Evolutionary conservation across 2,329 filamentous ascomycete species (phyloP).

Genomic region (Cadophora luteo-olivacea): DNA sequence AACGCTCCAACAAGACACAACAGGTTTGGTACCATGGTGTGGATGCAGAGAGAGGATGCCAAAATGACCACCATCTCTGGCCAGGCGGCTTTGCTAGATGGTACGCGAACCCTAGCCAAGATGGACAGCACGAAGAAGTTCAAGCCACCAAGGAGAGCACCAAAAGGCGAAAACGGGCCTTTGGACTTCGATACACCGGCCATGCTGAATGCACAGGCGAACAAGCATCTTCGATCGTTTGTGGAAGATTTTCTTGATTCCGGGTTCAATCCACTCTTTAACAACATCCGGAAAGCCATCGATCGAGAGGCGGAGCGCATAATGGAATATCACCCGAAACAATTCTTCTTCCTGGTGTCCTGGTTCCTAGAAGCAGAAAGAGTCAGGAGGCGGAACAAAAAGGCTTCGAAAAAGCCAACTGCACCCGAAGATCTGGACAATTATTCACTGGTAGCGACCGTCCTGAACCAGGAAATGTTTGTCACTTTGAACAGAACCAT

Average conservation of each 20-base stretch:
- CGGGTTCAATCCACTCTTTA: slow-evolving; percentile 91
- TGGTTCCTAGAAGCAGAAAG: slow-evolving; percentile 94
- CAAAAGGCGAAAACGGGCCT: slow-evolving; percentile 66
- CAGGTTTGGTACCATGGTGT: slow-evolving; percentile 95
- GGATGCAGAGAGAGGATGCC: slow-evolving; percentile 86
- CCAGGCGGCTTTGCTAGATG: slow-evolving; percentile 80
- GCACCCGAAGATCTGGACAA: slow-evolving; percentile 67
- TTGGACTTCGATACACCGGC: slow-evolving; percentile 80
- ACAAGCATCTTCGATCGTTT: slow-evolving; percentile 78
- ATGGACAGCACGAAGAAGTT: slow-evolving; percentile 93
- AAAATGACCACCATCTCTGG: slow-evolving; percentile 88
- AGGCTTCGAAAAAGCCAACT: slow-evolving; percentile 55
- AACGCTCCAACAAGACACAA: slow-evolving; percentile 88
- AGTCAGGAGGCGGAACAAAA: slow-evolving; percentile 67
- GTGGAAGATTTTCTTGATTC: slow-evolving; percentile 94
- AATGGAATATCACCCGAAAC: slow-evolving; percentile 75
- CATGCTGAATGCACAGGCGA: slow-evolving; percentile 74
- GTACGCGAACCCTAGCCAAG: slow-evolving; percentile 77
- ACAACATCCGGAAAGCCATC: slow-evolving; percentile 84
- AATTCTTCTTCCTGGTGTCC: slow-evolving; percentile 90
- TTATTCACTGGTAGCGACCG: slow-evolving; percentile 86
- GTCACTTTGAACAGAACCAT: slow-evolving; percentile 85
- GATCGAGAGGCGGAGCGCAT: slow-evolving; percentile 88
- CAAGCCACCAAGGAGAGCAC: slow-evolving; percentile 75
- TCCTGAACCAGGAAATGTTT: slow-evolving; percentile 94